phyloP scores from a whole-genome alignment of 768 basidiomycete species.

The Rubroboletus pulcherrimus region DNA sequence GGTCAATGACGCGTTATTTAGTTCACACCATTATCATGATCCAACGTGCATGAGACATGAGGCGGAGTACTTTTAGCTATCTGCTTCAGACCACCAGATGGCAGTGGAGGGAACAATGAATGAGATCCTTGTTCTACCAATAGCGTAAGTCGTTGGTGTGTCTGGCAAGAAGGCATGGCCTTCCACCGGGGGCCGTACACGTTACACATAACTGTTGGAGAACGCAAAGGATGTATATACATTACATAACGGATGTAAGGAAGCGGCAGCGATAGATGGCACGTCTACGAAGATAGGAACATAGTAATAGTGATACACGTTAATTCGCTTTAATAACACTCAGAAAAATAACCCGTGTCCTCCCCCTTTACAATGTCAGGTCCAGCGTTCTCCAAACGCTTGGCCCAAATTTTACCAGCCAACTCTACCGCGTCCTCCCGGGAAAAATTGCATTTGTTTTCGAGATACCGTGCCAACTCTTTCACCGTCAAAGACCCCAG shows the following conservation, averaged over 20 bases:
- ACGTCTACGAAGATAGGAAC: neutral
- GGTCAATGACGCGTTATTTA: too few species aligned
- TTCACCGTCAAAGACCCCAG: slow-evolving; percentile 7
- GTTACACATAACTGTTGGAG: neutral
- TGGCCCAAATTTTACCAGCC: slow-evolving; percentile 19
- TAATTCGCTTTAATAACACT: neutral
- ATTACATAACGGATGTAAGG: neutral
- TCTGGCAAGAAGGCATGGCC: neutral
- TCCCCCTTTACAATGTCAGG: slow-evolving; percentile 8
- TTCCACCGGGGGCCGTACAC: neutral
- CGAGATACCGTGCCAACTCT: slow-evolving; percentile 16
- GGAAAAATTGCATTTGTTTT: slow-evolving; percentile 12
- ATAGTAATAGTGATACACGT: neutral
- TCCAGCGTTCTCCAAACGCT: slow-evolving; percentile 2
- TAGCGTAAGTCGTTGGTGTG: neutral
- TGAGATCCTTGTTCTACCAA: neutral
- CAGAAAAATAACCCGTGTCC: neutral
- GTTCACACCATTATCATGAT: neutral
- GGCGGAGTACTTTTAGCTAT: neutral
- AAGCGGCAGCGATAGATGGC: neutral
- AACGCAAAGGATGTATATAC: neutral
- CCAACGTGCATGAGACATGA: neutral
- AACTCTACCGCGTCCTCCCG: slow-evolving; percentile 13
- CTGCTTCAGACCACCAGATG: neutral
- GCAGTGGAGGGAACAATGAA: neutral